Conservation (phyloP, 768 basidiomycete genomes). For the Boletus sp. region DNA sequence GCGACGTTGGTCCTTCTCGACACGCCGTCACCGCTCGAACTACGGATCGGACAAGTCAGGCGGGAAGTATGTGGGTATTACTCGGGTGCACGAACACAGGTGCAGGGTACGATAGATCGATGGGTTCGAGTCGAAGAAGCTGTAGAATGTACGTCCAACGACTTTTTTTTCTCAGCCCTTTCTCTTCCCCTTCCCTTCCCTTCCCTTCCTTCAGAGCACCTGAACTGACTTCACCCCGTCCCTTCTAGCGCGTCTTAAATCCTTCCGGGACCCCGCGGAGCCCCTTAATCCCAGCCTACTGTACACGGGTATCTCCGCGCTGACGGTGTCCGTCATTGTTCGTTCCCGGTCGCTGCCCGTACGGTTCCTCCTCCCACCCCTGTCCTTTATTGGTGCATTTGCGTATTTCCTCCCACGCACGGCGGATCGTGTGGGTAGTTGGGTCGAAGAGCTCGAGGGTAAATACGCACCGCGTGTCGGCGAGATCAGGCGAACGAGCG, state of each 20-base stretch:
- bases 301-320: conserved; percentile 85
- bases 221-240: not conserved
- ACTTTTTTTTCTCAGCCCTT: not conserved
- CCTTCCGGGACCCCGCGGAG: conserved; percentile 77
- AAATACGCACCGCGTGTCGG: conserved; percentile 66
- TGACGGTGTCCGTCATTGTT: conserved; percentile 84
- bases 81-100: conserved; percentile 55
- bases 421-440: conserved; percentile 62
- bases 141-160: conserved; percentile 68
- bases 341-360: conserved; percentile 71
- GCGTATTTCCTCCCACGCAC: conserved; percentile 88
- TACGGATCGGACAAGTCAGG: conserved; percentile 70
- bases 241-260: conserved; percentile 71
- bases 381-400: conserved; percentile 65
- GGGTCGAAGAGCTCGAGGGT: conserved; percentile 70
- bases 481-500: conserved; percentile 62
- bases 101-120: conserved; percentile 69
- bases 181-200: not conserved
- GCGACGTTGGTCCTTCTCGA: conserved; percentile 71
- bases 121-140: conserved; percentile 88
- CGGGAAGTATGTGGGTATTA: conserved; percentile 56
- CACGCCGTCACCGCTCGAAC: conserved; percentile 70
- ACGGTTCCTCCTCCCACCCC: conserved; percentile 74
- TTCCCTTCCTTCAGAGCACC: not conserved
- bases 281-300: conserved; percentile 84